Evolutionary conservation across 371 early-diverging fungal species (phyloP).

Genomic region (Lichtheimia ornata): DNA sequence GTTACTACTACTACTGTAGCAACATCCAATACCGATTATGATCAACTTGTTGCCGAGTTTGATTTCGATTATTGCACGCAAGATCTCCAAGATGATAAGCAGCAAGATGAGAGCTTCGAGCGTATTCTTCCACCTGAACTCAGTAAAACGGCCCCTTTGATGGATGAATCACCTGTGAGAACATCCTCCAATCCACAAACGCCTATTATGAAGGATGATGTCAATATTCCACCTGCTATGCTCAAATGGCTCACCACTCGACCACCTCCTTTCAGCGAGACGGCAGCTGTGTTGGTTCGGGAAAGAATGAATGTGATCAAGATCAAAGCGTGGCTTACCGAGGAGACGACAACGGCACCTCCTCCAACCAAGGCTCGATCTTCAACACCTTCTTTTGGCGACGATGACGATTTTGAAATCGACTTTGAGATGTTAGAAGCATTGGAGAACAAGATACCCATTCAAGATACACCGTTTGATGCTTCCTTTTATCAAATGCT

Average conservation of each 20-base stretch:
- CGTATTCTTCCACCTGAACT: neutral
- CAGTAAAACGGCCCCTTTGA: neutral
- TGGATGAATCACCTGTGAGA: neutral
- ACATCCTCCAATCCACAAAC: neutral
- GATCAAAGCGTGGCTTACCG: neutral
- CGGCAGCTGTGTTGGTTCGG: neutral
- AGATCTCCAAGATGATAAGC: too few relatives aligned
- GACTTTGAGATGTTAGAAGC: constrained; percentile 2
- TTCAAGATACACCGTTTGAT: constrained; percentile 2
- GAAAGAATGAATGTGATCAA: neutral
- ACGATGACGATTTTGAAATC: constrained; percentile 1
- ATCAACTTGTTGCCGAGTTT: neutral
- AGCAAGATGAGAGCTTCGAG: neutral
- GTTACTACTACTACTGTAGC: too few relatives aligned
- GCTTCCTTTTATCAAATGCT: neutral
- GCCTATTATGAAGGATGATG: neutral
- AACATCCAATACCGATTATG: too few relatives aligned
- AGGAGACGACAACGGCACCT: neutral
- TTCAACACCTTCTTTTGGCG: constrained; percentile 6
- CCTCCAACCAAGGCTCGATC: neutral
- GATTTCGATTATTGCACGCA: too few relatives aligned
- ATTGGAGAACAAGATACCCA: neutral
- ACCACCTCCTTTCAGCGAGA: neutral
- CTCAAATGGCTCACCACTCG: constrained; percentile 5
- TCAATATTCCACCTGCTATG: constrained; percentile 2